Percentiles rank a stretch among this genome's conserved stretches.
Evolutionary conservation across 2,329 filamentous ascomycete species (phyloP).

Genomic region (Cytospora piceae): DNA sequence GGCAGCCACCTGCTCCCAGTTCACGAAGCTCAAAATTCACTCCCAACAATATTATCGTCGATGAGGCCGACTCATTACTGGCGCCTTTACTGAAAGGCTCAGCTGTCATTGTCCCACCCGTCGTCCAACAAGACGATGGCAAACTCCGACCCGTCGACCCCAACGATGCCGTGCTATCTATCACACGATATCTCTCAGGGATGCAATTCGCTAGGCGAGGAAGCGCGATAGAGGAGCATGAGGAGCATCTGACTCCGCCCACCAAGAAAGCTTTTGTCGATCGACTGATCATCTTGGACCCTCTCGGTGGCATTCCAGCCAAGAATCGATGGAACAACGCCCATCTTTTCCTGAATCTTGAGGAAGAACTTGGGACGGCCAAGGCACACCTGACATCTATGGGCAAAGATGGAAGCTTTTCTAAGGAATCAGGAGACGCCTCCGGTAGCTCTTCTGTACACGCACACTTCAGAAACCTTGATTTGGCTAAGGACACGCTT

Average conservation of each 20-base stretch:
- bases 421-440: slow-evolving; percentile 34
- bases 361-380: slow-evolving; percentile 81
- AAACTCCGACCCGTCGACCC: slow-evolving; percentile 49
- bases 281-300: slow-evolving; percentile 85
- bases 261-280: slow-evolving; percentile 68
- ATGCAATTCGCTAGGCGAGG: slow-evolving; percentile 53
- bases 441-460: slow-evolving; percentile 33
- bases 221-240: slow-evolving; percentile 41
- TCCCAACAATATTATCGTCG: slow-evolving; percentile 44
- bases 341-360: slow-evolving; percentile 89
- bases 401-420: slow-evolving; percentile 16
- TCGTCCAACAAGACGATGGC: slow-evolving; percentile 25
- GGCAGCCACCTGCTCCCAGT: slow-evolving; percentile 36
- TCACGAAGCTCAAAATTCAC: slow-evolving; percentile 33
- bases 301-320: slow-evolving; percentile 81
- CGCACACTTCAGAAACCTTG: slow-evolving; percentile 71
- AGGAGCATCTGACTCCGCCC: slow-evolving; percentile 34
- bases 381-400: slow-evolving; percentile 58
- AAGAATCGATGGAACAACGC: slow-evolving; percentile 62
- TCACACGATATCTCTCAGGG: slow-evolving; percentile 77
- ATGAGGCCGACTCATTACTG: slow-evolving; percentile 60
- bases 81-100: slow-evolving; percentile 68
- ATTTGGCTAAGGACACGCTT: slow-evolving; percentile 70
- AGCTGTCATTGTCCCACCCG: slow-evolving; percentile 67
- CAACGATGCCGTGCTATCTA: slow-evolving; percentile 71